Percentiles rank a stretch among this genome's conserved stretches.
Evolutionary conservation across 805 yeast species (phyloP).

Genomic region (Nakazawaea wyomingensis): DNA sequence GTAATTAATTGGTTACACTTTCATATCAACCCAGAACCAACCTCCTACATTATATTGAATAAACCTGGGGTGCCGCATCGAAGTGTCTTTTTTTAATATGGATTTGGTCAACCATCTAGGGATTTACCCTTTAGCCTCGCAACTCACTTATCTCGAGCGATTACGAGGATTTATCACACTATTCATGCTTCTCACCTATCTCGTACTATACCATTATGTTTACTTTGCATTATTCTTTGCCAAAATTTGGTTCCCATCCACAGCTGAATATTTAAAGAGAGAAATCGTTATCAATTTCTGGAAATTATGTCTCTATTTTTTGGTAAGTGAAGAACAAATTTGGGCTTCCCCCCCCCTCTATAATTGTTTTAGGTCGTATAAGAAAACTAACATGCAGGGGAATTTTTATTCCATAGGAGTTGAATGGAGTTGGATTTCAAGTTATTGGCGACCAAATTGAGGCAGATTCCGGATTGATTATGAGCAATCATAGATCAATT

Average conservation of each 20-base stretch:
- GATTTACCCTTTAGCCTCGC: constrained; percentile 17
- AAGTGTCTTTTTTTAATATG: too few species aligned
- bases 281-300: constrained; percentile 22
- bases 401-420: constrained; percentile 19
- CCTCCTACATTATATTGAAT: neutral
- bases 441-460: constrained; percentile 39
- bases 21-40: too few species aligned
- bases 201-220: constrained; percentile 21
- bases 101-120: constrained; percentile 32
- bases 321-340: constrained; percentile 25
- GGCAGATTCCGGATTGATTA: constrained; percentile 29
- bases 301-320: constrained; percentile 26
- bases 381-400: neutral
- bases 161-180: constrained; percentile 20
- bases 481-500: constrained; percentile 59
- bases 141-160: constrained; percentile 13
- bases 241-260: constrained; percentile 17
- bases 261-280: constrained; percentile 18
- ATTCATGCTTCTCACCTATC: constrained; percentile 15
- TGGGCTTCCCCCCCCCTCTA: too few species aligned
- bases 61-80: too few species aligned
- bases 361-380: too few species aligned
- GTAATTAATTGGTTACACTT: too few species aligned
- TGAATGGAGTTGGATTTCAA: constrained; percentile 32
- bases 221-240: constrained; percentile 16